Conservation (phyloP, 768 basidiomycete species). For the Tricholomella constricta region DNA sequence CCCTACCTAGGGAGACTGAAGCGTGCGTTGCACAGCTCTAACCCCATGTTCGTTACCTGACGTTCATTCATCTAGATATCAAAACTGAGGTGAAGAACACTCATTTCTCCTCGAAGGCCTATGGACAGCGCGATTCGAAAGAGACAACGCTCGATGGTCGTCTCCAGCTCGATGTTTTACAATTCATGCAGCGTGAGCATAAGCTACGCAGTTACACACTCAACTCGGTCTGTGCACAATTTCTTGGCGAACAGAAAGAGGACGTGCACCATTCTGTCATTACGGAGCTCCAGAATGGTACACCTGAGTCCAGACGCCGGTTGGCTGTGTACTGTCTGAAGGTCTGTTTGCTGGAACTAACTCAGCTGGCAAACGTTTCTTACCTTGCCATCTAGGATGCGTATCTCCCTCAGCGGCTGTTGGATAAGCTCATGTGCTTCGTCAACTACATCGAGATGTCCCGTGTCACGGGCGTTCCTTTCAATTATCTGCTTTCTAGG, state of each 20-base stretch:
- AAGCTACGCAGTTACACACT: constrained; percentile 96
- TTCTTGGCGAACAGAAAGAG: constrained; percentile 98
- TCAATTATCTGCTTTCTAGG: constrained; percentile 91
- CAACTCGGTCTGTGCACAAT: constrained; percentile 97
- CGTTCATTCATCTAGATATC: constrained; percentile 46
- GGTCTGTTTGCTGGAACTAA: constrained; percentile 41
- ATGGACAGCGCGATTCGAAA: constrained; percentile 95
- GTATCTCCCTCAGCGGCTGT: constrained; percentile 91
- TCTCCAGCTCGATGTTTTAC: constrained; percentile 92
- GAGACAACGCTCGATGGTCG: constrained; percentile 90
- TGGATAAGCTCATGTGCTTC: constrained; percentile 99
- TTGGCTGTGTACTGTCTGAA: constrained; percentile 98
- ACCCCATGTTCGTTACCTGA: constrained; percentile 1
- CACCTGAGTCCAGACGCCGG: constrained; percentile 87
- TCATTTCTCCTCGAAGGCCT: constrained; percentile 98
- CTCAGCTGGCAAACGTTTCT: not conserved
- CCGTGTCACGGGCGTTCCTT: constrained; percentile 99
- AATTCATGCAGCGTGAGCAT: constrained; percentile 98
- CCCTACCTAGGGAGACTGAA: constrained; percentile 74
- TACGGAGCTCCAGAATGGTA: constrained; percentile 96
- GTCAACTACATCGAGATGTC: constrained; percentile 99
- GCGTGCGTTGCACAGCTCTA: constrained; percentile 42
- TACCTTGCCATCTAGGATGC: constrained; percentile 69
- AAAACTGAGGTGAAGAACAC: constrained; percentile 87
- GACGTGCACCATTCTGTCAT: constrained; percentile 99